Percentiles rank a stretch among this genome's conserved stretches.
Evolutionary conservation across 2,329 filamentous ascomycete genomes (phyloP).

Genomic region (Pyricularia sp.): DNA sequence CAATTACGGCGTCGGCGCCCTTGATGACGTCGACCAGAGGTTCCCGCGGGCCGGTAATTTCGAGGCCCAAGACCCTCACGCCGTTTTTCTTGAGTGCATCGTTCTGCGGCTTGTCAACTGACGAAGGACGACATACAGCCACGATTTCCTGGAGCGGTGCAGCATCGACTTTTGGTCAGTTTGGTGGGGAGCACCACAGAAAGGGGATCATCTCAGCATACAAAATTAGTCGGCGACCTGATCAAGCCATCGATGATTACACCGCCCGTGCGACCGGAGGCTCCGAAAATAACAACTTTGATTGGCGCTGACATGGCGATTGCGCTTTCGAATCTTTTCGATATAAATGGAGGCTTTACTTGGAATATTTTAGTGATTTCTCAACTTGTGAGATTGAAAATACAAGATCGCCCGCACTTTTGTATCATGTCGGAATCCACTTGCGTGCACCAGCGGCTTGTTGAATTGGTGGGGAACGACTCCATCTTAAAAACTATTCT

Average conservation of each 20-base stretch:
- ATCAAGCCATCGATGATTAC: constrained; percentile 24
- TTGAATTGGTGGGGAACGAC: too few relatives aligned
- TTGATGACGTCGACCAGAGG: constrained; percentile 13
- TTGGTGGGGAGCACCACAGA: background rate
- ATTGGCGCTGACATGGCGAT: constrained; percentile 8
- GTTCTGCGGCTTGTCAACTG: constrained; percentile 1
- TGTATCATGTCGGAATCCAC: too few relatives aligned
- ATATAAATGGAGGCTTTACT: too few relatives aligned
- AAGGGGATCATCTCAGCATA: background rate
- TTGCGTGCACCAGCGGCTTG: too few relatives aligned
- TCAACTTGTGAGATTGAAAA: too few relatives aligned
- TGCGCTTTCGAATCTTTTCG: background rate
- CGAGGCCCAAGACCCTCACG: constrained; percentile 3
- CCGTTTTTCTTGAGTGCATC: background rate
- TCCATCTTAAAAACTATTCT: too few relatives aligned
- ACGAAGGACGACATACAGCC: constrained; percentile 4
- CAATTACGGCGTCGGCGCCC: constrained; percentile 20
- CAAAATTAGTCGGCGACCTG: constrained; percentile 4
- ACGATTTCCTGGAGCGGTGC: constrained; percentile 5
- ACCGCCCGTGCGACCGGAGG: constrained; percentile 29
- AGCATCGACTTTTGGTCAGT: background rate
- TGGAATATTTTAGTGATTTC: too few relatives aligned
- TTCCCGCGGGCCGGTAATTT: constrained; percentile 5
- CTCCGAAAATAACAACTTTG: constrained; percentile 27
- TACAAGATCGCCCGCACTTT: too few relatives aligned